These are phyloP conservation scores for Euphorbia peplus DNA, from an alignment of 345 rosid genomes.

Conservation along the genomic window DNA sequence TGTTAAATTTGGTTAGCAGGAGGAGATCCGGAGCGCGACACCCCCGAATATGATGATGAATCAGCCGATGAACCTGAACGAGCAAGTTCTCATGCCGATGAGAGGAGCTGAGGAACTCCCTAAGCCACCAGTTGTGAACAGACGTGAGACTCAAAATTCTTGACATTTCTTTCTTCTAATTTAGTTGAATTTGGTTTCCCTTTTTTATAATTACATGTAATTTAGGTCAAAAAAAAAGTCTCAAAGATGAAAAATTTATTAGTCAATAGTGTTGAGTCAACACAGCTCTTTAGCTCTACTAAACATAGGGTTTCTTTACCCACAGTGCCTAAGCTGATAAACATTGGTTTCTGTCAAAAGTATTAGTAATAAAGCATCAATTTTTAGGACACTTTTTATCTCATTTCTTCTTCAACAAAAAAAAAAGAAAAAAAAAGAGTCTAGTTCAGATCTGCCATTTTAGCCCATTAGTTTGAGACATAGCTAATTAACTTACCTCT, in stretches of 20 bases:
- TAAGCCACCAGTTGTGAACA: constrained; percentile 65
- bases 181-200: background rate
- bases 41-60: constrained; percentile 69
- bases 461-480: background rate
- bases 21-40: constrained; percentile 61
- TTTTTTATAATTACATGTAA: background rate
- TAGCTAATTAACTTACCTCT: background rate
- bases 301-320: background rate
- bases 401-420: constrained; percentile 14
- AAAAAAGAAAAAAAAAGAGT: too few relatives aligned
- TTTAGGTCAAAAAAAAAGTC: background rate
- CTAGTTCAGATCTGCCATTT: constrained; percentile 15
- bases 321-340: constrained; percentile 4
- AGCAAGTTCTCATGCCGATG: constrained; percentile 41
- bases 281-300: background rate
- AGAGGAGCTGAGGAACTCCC: constrained; percentile 59
- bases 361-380: background rate
- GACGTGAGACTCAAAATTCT: too few relatives aligned
- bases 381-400: constrained; percentile 11
- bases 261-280: background rate
- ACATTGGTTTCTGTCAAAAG: too few relatives aligned
- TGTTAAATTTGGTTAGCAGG: constrained; percentile 38
- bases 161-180: constrained; percentile 2
- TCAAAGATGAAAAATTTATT: background rate
- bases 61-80: constrained; percentile 58